These are phyloP conservation scores for Apocynum venetum DNA, from an alignment of 257 asterid species.

Conservation along the genomic window DNA sequence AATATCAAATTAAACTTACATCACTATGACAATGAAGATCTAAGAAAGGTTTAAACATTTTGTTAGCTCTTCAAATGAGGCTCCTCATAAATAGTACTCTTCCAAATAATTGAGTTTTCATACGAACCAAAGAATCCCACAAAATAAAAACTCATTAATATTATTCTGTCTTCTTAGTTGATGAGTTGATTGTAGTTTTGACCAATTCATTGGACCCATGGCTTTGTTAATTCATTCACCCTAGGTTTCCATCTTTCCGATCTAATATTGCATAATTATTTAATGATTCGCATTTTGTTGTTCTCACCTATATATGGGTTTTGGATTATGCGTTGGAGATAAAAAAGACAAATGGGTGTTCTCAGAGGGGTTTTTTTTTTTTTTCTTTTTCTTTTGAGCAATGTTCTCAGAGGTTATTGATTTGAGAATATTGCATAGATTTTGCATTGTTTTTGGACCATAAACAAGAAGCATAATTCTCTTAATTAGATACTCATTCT, in stretches of 20 bases:
- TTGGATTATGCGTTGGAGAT: constrained; percentile 18
- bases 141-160: background rate
- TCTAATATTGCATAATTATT: background rate
- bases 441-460: constrained; percentile 11
- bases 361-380: background rate
- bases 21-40: background rate
- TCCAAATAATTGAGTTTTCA: background rate
- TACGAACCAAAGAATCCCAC: background rate
- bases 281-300: background rate
- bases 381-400: too few species aligned
- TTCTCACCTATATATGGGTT: constrained; percentile 10
- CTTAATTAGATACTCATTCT: background rate
- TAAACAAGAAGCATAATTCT: background rate
- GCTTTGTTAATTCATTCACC: background rate
- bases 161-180: background rate
- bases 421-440: background rate
- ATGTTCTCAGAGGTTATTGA: background rate
- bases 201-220: constrained; percentile 22
- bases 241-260: too few species aligned
- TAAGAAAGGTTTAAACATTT: background rate
- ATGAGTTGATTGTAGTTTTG: constrained; percentile 8
- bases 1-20: background rate
- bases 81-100: background rate
- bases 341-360: constrained; percentile 1
- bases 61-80: background rate